Evolutionary conservation across 2,329 filamentous ascomycete genomes (phyloP).

Genomic region (Rhytidhysteron rufulum): DNA sequence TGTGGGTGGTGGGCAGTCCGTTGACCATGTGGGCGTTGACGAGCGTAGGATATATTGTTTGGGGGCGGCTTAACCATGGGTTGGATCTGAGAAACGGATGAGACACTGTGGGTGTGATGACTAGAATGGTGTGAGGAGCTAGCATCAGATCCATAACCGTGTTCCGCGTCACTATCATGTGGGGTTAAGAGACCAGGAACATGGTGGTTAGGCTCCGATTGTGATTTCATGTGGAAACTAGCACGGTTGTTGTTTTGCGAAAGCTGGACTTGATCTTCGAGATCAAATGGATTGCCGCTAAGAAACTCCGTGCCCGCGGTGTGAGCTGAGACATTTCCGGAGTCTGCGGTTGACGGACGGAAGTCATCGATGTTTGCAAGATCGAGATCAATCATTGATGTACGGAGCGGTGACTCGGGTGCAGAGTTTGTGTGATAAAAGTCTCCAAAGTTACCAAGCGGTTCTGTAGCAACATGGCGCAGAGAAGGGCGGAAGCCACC

Average conservation of each 20-base stretch:
- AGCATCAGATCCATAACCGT: slow-evolving; percentile 27
- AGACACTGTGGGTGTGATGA: slow-evolving; percentile 32
- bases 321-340: slow-evolving; percentile 30
- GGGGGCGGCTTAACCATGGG: slow-evolving; percentile 17
- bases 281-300: slow-evolving; percentile 47
- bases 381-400: slow-evolving; percentile 44
- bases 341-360: slow-evolving; percentile 43
- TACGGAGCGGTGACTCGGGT: slow-evolving; percentile 30
- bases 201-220: slow-evolving; percentile 37
- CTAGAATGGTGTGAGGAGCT: slow-evolving; percentile 21
- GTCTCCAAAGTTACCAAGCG: slow-evolving; percentile 35
- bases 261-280: slow-evolving; percentile 43
- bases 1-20: slow-evolving; percentile 25
- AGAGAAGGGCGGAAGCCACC: slow-evolving; percentile 35
- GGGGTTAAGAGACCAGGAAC: slow-evolving; percentile 34
- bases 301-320: slow-evolving; percentile 35
- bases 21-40: slow-evolving; percentile 13
- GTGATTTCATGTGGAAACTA: slow-evolving; percentile 37
- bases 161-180: slow-evolving; percentile 28
- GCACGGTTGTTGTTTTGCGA: slow-evolving; percentile 35
- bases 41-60: slow-evolving; percentile 15
- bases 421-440: slow-evolving; percentile 33
- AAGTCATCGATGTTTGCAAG: slow-evolving; percentile 39
- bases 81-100: slow-evolving; percentile 32
- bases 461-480: slow-evolving; percentile 40